Evolutionary conservation across 306 rosid species (phyloP).

Genomic region (Astragalus glycyphyllos): DNA sequence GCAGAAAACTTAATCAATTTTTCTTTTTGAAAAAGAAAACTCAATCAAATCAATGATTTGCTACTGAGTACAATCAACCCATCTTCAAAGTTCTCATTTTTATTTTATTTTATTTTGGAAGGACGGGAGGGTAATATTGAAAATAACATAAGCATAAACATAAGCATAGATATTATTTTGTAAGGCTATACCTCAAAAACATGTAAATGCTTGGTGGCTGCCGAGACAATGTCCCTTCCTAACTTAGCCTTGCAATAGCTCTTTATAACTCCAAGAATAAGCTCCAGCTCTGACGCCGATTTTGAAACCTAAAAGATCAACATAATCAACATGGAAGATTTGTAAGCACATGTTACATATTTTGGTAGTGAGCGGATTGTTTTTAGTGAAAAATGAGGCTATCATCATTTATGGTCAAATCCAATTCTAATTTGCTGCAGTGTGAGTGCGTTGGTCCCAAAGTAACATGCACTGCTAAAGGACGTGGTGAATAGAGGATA

Average conservation of each 20-base stretch:
- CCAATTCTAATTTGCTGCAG: slow-evolving; percentile 21
- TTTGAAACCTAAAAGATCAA: slow-evolving; percentile 64
- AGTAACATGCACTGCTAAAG: slow-evolving; percentile 4
- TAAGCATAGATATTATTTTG: slow-evolving; percentile 19
- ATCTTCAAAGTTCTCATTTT: slow-evolving; percentile 13
- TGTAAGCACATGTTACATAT: slow-evolving; percentile 27
- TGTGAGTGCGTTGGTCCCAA: slow-evolving; percentile 9
- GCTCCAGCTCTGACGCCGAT: slow-evolving; percentile 86
- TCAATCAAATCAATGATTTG: slow-evolving; percentile 9
- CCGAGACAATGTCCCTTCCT: slow-evolving; percentile 69
- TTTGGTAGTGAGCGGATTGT: slow-evolving; percentile 14
- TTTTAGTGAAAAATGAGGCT: slow-evolving; percentile 39
- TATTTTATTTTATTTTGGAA: background rate
- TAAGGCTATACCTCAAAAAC: slow-evolving; percentile 72
- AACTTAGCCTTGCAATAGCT: slow-evolving; percentile 75
- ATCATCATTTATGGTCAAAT: slow-evolving; percentile 33
- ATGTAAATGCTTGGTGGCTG: slow-evolving; percentile 74
- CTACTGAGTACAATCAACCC: slow-evolving; percentile 34
- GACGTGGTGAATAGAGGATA: slow-evolving; percentile 22
- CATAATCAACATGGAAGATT: slow-evolving; percentile 40
- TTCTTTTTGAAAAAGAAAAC: no score
- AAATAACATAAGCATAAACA: slow-evolving; percentile 19
- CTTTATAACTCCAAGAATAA: slow-evolving; percentile 86
- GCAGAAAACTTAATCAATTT: background rate
- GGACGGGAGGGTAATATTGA: slow-evolving; percentile 2